Evolutionary conservation across 1,139 yeast species (phyloP).

Genomic region (Kodamaea sp.): DNA sequence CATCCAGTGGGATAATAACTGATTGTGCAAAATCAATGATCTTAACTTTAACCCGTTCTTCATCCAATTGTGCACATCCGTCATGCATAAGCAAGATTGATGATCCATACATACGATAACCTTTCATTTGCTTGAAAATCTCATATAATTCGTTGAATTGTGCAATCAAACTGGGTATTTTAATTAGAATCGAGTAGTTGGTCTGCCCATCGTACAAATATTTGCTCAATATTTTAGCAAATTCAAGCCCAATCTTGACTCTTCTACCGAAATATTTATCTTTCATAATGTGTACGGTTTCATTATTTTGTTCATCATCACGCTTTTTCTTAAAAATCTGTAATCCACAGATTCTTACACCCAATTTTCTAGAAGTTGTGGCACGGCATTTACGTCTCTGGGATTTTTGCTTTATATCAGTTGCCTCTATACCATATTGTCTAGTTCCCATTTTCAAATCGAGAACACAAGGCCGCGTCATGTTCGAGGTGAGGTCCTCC

Average conservation of each 20-base stretch:
- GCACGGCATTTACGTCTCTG: conserved; percentile 77
- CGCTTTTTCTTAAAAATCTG: conserved; percentile 41
- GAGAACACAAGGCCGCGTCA: conserved; percentile 82
- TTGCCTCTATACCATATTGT: conserved; percentile 95
- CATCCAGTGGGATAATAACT: conserved; percentile 62
- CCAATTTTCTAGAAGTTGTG: conserved; percentile 79
- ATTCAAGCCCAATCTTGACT: conserved; percentile 70
- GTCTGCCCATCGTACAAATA: conserved; percentile 74
- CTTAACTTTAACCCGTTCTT: conserved; percentile 49
- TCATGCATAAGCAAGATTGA: conserved; percentile 87
- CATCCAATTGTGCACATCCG: conserved; percentile 34
- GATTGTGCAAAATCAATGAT: conserved; percentile 96
- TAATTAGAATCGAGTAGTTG: conserved; percentile 56
- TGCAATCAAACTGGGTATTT: conserved; percentile 62
- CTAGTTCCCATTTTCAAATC: conserved; percentile 98
- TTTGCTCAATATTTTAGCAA: conserved; percentile 67
- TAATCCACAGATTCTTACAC: conserved; percentile 94
- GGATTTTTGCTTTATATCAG: conserved; percentile 63
- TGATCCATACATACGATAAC: conserved; percentile 92
- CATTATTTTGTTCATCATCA: conserved; percentile 1
- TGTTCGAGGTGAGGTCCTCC: conserved; percentile 84
- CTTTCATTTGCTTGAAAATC: conserved; percentile 54
- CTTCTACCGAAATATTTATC: conserved; percentile 93
- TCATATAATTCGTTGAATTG: conserved; percentile 56
- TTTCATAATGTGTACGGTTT: conserved; percentile 24